Percentiles rank a stretch among this genome's conserved stretches.
Conservation (phyloP, 2,329 filamentous ascomycete species). For the Colletotrichum sp. region DNA sequence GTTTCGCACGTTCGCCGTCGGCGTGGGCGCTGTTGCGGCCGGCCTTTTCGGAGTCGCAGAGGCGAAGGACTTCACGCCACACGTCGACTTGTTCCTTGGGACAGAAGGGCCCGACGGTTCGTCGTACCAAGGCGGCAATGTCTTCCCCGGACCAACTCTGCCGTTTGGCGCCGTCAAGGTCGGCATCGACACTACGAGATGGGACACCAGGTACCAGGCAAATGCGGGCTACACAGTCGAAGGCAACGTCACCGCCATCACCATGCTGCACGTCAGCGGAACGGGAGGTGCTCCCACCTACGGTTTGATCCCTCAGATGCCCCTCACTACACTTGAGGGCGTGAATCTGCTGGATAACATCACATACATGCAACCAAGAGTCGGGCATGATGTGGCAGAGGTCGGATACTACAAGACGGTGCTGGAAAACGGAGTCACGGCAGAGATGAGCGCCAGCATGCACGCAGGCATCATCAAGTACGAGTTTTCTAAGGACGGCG, state of each 20-base stretch:
- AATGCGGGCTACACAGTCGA: conserved; percentile 43
- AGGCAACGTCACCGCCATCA: conserved; percentile 53
- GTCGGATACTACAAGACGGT: conserved; percentile 60
- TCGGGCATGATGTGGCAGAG: conserved; percentile 43
- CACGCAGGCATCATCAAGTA: conserved; percentile 60
- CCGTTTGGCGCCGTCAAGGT: conserved; percentile 51
- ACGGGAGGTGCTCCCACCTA: conserved; percentile 66
- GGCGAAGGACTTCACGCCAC: conserved; percentile 5
- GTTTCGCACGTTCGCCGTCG: not conserved
- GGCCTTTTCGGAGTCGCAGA: not conserved
- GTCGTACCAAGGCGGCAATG: conserved; percentile 48
- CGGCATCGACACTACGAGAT: conserved; percentile 42
- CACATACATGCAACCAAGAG: conserved; percentile 49
- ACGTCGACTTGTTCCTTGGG: conserved; percentile 55
- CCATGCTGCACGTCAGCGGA: conserved; percentile 60
- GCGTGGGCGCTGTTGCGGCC: not conserved
- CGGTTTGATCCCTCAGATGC: conserved; percentile 57
- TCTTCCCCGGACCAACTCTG: conserved; percentile 46
- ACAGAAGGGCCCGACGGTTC: conserved; percentile 50
- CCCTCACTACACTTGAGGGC: conserved; percentile 42
- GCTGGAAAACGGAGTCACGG: conserved; percentile 51
- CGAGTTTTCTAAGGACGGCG: conserved; percentile 44
- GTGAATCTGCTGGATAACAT: conserved; percentile 53
- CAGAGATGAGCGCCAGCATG: conserved; percentile 52
- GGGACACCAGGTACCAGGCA: conserved; percentile 26